A percentile compares a stretch with the other conserved stretches of the same genome.
phyloP scores from a whole-genome alignment of 805 yeast species.

The Metschnikowia colocasiae region DNA sequence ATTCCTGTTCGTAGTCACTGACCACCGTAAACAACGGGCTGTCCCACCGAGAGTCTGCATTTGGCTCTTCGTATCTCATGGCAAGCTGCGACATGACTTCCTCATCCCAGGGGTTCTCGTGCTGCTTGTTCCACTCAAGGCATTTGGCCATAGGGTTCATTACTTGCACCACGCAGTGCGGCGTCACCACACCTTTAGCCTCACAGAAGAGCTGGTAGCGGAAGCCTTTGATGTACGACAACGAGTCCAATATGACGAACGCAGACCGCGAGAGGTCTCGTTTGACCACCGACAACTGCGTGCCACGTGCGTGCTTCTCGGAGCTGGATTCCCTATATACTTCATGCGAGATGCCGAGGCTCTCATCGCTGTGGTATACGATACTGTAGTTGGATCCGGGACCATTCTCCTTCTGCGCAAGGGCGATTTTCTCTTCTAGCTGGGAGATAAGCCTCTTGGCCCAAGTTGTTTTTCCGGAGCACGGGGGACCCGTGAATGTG shows the following conservation, averaged over 20 bases:
- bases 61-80: slow-evolving; percentile 93
- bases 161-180: slow-evolving; percentile 78
- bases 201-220: slow-evolving; percentile 93
- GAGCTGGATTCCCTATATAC: slow-evolving; percentile 66
- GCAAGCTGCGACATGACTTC: slow-evolving; percentile 62
- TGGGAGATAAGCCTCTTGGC: slow-evolving; percentile 52
- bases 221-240: slow-evolving; percentile 91
- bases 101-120: slow-evolving; percentile 55
- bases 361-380: slow-evolving; percentile 71
- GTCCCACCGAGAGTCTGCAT: slow-evolving; percentile 85
- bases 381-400: slow-evolving; percentile 58
- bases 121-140: slow-evolving; percentile 53
- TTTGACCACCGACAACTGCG: slow-evolving; percentile 85
- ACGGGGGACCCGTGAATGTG: slow-evolving; percentile 79
- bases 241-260: slow-evolving; percentile 79
- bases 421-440: slow-evolving; percentile 45
- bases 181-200: slow-evolving; percentile 77
- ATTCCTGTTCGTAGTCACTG: slow-evolving; percentile 45
- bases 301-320: slow-evolving; percentile 80
- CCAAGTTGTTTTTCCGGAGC: slow-evolving; percentile 77
- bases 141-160: slow-evolving; percentile 64
- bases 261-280: slow-evolving; percentile 65
- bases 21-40: slow-evolving; percentile 78
- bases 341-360: slow-evolving; percentile 64
- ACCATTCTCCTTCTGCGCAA: slow-evolving; percentile 33